These are phyloP conservation scores for Cryptosporidium andersoni DNA, from an alignment of 169 alveolate genomes.

Conservation along the genomic window DNA sequence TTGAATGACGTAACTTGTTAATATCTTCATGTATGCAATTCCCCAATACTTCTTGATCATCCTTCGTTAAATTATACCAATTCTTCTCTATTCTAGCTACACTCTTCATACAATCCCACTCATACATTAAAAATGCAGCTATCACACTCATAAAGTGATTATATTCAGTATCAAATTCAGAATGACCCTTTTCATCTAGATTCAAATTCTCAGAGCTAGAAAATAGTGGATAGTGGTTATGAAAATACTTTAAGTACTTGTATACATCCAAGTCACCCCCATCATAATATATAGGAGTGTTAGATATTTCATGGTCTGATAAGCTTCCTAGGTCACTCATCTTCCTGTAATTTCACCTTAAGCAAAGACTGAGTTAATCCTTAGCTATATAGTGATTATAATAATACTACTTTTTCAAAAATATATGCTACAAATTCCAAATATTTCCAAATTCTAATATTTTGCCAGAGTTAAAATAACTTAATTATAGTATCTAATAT, in stretches of 20 bases:
- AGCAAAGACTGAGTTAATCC: too few species aligned
- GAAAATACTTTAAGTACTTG: slow-evolving; percentile 22
- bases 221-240: slow-evolving; percentile 22
- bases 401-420: too few species aligned
- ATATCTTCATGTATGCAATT: slow-evolving; percentile 18
- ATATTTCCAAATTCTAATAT: too few species aligned
- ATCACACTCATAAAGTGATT: slow-evolving; percentile 80
- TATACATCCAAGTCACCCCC: slow-evolving; percentile 58
- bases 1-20: slow-evolving; percentile 19
- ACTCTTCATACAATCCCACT: slow-evolving; percentile 81
- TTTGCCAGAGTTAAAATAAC: too few species aligned
- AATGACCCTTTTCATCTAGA: slow-evolving; percentile 10
- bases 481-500: too few species aligned
- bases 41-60: slow-evolving; percentile 34
- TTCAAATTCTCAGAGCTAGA: slow-evolving; percentile 8
- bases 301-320: slow-evolving; percentile 38
- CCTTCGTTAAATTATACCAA: slow-evolving; percentile 70
- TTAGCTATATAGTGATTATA: too few species aligned
- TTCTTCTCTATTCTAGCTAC: slow-evolving; percentile 81
- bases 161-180: slow-evolving; percentile 76
- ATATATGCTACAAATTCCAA: too few species aligned
- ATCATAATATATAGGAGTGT: slow-evolving; percentile 23
- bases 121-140: slow-evolving; percentile 83
- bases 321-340: slow-evolving; percentile 48
- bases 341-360: too few species aligned